Conservation (phyloP, 805 yeast genomes). For the Starmerella floris region DNA sequence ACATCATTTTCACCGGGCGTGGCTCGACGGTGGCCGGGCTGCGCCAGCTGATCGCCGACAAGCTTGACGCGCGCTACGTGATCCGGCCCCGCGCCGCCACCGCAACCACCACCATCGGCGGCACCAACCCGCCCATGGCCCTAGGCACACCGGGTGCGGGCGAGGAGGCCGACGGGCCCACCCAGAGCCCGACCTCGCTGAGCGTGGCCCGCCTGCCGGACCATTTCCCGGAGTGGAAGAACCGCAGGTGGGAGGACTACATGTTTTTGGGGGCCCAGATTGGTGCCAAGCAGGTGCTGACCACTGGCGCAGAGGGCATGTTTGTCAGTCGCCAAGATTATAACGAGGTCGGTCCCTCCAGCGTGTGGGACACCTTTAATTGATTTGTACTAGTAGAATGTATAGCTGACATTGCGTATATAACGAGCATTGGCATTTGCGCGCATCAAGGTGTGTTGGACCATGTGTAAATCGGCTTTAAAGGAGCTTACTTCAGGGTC, state of each 20-base stretch:
- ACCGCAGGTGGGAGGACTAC: slow-evolving; percentile 58
- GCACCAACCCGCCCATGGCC: neutral
- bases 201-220: slow-evolving; percentile 65
- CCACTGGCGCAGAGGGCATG: slow-evolving; percentile 45
- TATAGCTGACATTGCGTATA: no score
- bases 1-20: slow-evolving; percentile 66
- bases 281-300: slow-evolving; percentile 71
- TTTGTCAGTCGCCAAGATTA: slow-evolving; percentile 60
- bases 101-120: slow-evolving; percentile 5
- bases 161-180: slow-evolving; percentile 20
- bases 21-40: slow-evolving; percentile 66
- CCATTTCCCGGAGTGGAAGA: slow-evolving; percentile 91
- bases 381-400: neutral
- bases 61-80: slow-evolving; percentile 44
- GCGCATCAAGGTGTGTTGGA: no score
- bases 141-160: slow-evolving; percentile 13
- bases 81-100: slow-evolving; percentile 26
- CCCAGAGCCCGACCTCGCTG: slow-evolving; percentile 72
- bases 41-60: slow-evolving; percentile 50
- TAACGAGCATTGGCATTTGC: no score
- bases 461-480: no score
- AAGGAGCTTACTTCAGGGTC: no score
- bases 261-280: slow-evolving; percentile 79
- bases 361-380: slow-evolving; percentile 51
- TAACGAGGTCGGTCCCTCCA: slow-evolving; percentile 66